Conservation (phyloP, 192 early-diverging fungal species). For the Entomortierella parvispora region DNA sequence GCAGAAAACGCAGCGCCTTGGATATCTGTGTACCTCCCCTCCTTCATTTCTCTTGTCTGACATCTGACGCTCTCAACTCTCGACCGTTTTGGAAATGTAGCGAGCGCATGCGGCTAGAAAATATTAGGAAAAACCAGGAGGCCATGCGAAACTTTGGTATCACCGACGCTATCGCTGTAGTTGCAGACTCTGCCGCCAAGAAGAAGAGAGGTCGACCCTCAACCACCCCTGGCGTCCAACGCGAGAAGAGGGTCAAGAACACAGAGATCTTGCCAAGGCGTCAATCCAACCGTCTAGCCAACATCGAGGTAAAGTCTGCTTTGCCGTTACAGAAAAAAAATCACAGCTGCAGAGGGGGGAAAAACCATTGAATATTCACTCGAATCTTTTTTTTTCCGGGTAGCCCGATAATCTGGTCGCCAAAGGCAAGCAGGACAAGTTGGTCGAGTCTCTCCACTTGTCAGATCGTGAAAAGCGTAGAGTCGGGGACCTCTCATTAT, state of each 20-base stretch:
- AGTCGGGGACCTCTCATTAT: constrained; percentile 22
- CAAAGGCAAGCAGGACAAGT: constrained; percentile 23
- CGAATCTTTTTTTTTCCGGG: neutral
- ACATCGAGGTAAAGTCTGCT: constrained; percentile 14
- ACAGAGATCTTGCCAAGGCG: constrained; percentile 22
- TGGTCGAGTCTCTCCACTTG: neutral
- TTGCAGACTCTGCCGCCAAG: constrained; percentile 1
- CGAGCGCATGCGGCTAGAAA: constrained; percentile 52
- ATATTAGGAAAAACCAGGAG: constrained; percentile 54
- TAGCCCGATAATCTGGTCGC: constrained; percentile 13
- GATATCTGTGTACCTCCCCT: no score
- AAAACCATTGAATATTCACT: neutral
- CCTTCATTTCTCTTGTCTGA: neutral
- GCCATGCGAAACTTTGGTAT: constrained; percentile 44
- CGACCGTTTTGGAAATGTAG: no score
- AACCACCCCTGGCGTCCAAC: constrained; percentile 24
- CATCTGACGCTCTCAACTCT: no score
- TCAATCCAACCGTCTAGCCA: constrained; percentile 25
- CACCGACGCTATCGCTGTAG: constrained; percentile 21
- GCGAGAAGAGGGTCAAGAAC: constrained; percentile 25
- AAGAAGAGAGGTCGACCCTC: constrained; percentile 16
- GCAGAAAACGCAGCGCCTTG: no score
- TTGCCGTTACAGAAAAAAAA: no score
- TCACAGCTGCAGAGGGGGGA: no score
- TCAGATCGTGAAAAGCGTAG: constrained; percentile 11